Evolutionary conservation across 192 early-diverging fungal species (phyloP), one percentile per base, ranked within the genome.

Genomic region (Physocladia obscura): DNA sequence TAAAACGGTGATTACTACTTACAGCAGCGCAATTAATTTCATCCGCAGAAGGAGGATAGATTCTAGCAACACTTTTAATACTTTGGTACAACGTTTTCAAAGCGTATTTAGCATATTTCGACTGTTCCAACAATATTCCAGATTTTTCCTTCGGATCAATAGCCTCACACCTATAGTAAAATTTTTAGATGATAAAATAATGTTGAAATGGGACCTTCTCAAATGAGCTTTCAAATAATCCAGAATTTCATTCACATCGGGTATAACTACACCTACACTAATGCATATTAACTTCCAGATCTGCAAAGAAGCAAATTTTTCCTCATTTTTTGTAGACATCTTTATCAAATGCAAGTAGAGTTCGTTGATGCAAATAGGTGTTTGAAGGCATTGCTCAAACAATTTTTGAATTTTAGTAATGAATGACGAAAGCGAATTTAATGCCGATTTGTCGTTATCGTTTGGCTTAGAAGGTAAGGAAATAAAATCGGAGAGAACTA

Each of bases 191-290:
- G 26, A 69, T 76, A 19, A 26, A 38, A 19, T 37, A 15, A 24
- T 17, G 15, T 54, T 74, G 3, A 56, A 26, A 52, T 26, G 8
- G 13, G 31, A 77, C 76, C 58, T 38, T 34, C 79, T 62, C 22
- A 83, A 47, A 76, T 83, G 79, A 3, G 75, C 74, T 55, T 81
- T 83, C 19, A 81, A 63, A 49, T 83, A 83, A 27, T 83, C 79
- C 50, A 74, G 22, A 15, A 83, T 48, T 44, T 70, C 72, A 3
- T 59, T 61, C 34, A 35, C 74, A 13, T 34, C 29, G 1, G 81
- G 81, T 17, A 71, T 57, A 32, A 76, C 48, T 3, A 78, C 76
- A n/a, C 79, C 79, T 4, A 65, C 49, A 55, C 61, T 36, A 62
- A 83, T 51, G 37, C 64, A 52, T 37, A 83, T 39, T 13, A 83